These are phyloP conservation scores for Inosperma sp. DNA, from an alignment of 768 basidiomycete genomes.

Conservation along the genomic window DNA sequence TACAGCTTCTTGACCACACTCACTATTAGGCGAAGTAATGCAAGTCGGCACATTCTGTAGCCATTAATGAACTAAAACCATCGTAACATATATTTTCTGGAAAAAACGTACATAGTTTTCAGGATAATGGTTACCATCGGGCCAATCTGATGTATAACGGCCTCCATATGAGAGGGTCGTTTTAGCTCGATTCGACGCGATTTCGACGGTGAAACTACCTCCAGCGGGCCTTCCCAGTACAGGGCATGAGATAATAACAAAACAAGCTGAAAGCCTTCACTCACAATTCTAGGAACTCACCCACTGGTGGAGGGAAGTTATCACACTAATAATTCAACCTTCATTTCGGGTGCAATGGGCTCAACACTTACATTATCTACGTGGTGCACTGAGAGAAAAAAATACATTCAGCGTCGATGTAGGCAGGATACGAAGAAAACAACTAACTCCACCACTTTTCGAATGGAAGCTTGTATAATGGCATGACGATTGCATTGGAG, in stretches of 20 bases:
- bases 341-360: neutral
- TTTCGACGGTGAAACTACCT: constrained; percentile 43
- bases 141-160: constrained; percentile 38
- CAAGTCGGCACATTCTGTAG: constrained; percentile 37
- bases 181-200: constrained; percentile 45
- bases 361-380: constrained; percentile 29
- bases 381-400: constrained; percentile 31
- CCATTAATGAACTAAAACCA: neutral
- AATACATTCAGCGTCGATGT: neutral
- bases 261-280: constrained; percentile 9
- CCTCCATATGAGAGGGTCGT: constrained; percentile 45
- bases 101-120: constrained; percentile 40
- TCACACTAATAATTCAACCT: constrained; percentile 31
- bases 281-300: constrained; percentile 42
- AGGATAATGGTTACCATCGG: constrained; percentile 42
- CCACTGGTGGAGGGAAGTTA: constrained; percentile 39
- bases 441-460: constrained; percentile 47
- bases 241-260: neutral
- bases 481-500: constrained; percentile 35
- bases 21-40: constrained; percentile 47
- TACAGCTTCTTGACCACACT: constrained; percentile 23
- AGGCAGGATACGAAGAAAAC: neutral
- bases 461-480: constrained; percentile 40
- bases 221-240: constrained; percentile 41
- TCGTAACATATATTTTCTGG: neutral